Percentiles rank a stretch among this genome's conserved stretches.
phyloP scores from a whole-genome alignment of 2,329 filamentous ascomycete species.

The Claviceps capensis region DNA sequence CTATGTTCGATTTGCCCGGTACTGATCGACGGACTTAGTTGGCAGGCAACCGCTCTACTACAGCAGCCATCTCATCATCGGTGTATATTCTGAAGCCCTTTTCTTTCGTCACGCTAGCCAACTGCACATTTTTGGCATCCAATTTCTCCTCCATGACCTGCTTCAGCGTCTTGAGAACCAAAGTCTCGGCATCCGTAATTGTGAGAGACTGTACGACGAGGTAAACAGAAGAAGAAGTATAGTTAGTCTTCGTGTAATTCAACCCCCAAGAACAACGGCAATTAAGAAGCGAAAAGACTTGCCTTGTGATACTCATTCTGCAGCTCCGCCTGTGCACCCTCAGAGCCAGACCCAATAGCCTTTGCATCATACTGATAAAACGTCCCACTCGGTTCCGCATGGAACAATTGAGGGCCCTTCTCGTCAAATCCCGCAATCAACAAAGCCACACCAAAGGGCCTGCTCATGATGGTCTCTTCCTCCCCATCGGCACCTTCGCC shows the following conservation, averaged over 20 bases:
- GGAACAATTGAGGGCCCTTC: conserved; percentile 92
- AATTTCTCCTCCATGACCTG: conserved; percentile 99
- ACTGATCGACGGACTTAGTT: conserved; percentile 30
- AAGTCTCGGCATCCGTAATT: conserved; percentile 79
- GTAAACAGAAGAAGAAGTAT: neutral
- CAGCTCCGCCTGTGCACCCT: conserved; percentile 93
- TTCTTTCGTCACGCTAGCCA: conserved; percentile 95
- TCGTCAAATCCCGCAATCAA: conserved; percentile 96
- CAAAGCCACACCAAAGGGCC: conserved; percentile 91
- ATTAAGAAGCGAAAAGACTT: conserved; percentile 6
- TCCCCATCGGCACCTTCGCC: conserved; percentile 95
- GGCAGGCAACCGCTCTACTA: conserved; percentile 69
- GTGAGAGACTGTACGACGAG: conserved; percentile 56
- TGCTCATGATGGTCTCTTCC: conserved; percentile 97
- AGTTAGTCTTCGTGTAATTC: neutral
- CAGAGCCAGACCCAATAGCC: conserved; percentile 92
- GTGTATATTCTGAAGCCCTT: conserved; percentile 98
- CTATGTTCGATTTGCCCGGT: neutral
- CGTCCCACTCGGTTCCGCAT: conserved; percentile 93
- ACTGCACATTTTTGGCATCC: conserved; percentile 94
- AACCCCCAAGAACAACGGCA: neutral
- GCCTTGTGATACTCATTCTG: conserved; percentile 98
- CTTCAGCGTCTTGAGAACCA: conserved; percentile 95
- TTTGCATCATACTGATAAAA: conserved; percentile 99
- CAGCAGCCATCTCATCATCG: conserved; percentile 90